Conservation (phyloP, 805 yeast genomes). For the Lachancea meyersii region DNA sequence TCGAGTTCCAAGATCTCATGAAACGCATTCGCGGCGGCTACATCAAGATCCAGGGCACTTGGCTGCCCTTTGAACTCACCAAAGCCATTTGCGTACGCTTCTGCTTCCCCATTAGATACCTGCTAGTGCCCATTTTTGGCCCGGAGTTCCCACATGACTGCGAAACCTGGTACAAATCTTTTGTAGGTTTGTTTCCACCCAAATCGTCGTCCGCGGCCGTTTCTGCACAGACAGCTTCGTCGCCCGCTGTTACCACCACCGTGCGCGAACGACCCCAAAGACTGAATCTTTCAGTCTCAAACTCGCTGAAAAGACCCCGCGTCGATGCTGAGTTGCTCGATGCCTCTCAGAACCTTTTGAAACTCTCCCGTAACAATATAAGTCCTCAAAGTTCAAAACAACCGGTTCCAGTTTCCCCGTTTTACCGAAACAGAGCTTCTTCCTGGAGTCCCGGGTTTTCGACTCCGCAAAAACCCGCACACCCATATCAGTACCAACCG, state of each 20-base stretch:
- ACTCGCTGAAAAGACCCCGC: neutral
- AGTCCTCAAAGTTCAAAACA: constrained; percentile 1
- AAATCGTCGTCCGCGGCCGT: neutral
- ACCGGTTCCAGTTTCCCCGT: constrained; percentile 1
- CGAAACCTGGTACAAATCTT: constrained; percentile 15
- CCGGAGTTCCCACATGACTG: constrained; percentile 43
- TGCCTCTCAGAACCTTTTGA: constrained; percentile 10
- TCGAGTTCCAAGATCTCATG: constrained; percentile 23
- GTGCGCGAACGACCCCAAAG: neutral
- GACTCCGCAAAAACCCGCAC: neutral
- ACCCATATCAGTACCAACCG: constrained; percentile 1
- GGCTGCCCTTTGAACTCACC: constrained; percentile 75
- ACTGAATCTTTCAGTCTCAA: neutral
- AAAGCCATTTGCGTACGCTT: constrained; percentile 61
- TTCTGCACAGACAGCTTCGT: neutral
- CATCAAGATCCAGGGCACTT: constrained; percentile 88
- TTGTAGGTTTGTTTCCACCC: constrained; percentile 6
- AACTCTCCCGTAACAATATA: constrained; percentile 8
- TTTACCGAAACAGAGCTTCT: constrained; percentile 3
- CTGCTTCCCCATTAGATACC: constrained; percentile 70
- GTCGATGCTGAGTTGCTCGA: constrained; percentile 9
- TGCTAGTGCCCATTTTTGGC: constrained; percentile 78
- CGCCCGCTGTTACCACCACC: neutral
- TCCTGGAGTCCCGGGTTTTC: constrained; percentile 9
- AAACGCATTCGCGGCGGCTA: constrained; percentile 85